A percentile compares a stretch with the other conserved stretches of the same genome.
Evolutionary conservation across 1,284 basidiomycete genomes (phyloP).

Genomic region (Rhodotorula sp.): DNA sequence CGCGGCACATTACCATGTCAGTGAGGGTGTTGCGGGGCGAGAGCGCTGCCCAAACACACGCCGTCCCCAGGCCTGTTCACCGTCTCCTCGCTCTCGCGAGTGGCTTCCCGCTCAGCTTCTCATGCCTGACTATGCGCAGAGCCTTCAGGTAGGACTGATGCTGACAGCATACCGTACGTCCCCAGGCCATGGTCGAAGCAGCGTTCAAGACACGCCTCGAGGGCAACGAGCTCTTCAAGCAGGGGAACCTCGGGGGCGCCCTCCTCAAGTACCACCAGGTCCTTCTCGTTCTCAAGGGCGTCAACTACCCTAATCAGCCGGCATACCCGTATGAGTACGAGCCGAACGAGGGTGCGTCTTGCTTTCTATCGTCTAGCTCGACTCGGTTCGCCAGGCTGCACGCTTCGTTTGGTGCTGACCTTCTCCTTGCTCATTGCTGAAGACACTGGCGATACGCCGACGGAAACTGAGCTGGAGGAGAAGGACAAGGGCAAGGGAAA

Average conservation of each 20-base stretch:
- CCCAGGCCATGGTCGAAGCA: slow-evolving; percentile 11
- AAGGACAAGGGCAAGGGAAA: neutral
- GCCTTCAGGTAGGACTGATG: no score
- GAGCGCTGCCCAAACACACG: no score
- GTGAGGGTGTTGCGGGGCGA: no score
- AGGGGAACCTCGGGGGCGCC: slow-evolving; percentile 20
- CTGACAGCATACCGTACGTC: neutral
- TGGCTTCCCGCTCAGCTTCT: no score
- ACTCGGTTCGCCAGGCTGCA: no score
- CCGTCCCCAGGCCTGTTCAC: no score
- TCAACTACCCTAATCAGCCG: neutral
- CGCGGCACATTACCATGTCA: no score
- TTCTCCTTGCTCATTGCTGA: neutral
- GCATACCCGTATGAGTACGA: neutral
- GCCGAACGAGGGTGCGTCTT: neutral
- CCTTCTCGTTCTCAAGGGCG: slow-evolving; percentile 24
- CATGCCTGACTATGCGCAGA: no score
- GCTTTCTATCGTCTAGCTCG: no score
- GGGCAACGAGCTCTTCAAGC: slow-evolving; percentile 34
- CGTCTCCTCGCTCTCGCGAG: no score
- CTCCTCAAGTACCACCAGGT: slow-evolving; percentile 30
- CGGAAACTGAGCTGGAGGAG: neutral
- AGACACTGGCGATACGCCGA: no score
- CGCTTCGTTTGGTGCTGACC: neutral
- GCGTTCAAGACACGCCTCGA: slow-evolving; percentile 22